Percentiles rank a stretch among this genome's conserved stretches.
phyloP scores from a whole-genome alignment of 177 flowering plant species.

The Tripterygium wilfordii region DNA sequence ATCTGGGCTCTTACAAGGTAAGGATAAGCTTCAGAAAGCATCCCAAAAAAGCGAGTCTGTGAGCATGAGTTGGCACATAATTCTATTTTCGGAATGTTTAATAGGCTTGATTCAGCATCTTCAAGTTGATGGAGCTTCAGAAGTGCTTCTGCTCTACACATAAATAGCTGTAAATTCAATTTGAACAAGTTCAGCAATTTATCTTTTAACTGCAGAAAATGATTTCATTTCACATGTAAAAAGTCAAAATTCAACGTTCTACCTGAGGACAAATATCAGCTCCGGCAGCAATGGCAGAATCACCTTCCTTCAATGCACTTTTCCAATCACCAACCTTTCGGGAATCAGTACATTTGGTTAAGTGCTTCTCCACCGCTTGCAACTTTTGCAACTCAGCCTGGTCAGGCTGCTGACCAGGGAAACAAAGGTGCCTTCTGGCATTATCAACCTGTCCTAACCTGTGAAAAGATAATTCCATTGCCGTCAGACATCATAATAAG shows the following conservation, averaged over 20 bases:
- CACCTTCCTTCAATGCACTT: conserved; percentile 61
- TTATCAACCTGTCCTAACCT: conserved; percentile 88
- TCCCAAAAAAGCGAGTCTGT: conserved; percentile 52
- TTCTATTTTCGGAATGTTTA: conserved; percentile 42
- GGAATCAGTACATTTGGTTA: conserved; percentile 59
- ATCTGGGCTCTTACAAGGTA: conserved; percentile 69
- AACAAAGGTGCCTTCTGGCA: conserved; percentile 61
- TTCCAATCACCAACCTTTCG: conserved; percentile 74
- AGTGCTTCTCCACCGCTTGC: conserved; percentile 61
- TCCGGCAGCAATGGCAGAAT: conserved; percentile 82
- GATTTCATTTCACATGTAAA: too few relatives aligned
- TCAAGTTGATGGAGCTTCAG: conserved; percentile 76
- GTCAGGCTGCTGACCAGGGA: conserved; percentile 45
- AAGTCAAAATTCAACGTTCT: too few relatives aligned
- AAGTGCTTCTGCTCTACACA: conserved; percentile 80
- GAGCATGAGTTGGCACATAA: conserved; percentile 25
- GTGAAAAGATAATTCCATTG: conserved; percentile 16
- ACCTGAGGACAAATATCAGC: conserved; percentile 87
- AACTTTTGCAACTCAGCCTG: conserved; percentile 53
- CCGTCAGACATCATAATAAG: too few relatives aligned
- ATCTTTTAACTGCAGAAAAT: too few relatives aligned
- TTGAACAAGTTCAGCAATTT: conserved; percentile 28
- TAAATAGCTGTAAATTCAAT: conserved; percentile 61
- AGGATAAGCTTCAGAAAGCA: conserved; percentile 68
- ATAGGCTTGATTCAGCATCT: conserved; percentile 51